phyloP scores from a whole-genome alignment of 768 basidiomycete species.

The Lepiota brunneoincarnata region DNA sequence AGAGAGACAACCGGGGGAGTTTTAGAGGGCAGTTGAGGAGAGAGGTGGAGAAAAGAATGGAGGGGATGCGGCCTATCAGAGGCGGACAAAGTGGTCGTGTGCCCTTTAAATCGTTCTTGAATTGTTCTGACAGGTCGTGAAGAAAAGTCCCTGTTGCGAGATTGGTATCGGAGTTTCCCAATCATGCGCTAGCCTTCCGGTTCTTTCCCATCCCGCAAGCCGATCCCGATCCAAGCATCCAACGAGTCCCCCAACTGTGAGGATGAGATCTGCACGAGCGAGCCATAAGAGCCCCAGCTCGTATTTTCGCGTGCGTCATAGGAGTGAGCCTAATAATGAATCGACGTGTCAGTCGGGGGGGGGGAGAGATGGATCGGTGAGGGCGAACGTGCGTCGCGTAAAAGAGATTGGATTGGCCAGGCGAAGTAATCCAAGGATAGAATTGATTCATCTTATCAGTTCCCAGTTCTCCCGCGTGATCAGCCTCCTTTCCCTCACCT shows the following conservation, averaged over 20 bases:
- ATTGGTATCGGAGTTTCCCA: not conserved
- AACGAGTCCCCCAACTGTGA: too few relatives aligned
- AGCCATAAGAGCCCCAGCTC: too few relatives aligned
- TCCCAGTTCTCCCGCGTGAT: not conserved
- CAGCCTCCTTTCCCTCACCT: not conserved
- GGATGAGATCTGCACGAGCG: too few relatives aligned
- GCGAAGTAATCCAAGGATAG: not conserved
- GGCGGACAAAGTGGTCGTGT: not conserved
- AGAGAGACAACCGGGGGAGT: not conserved
- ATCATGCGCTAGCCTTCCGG: not conserved
- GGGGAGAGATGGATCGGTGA: not conserved
- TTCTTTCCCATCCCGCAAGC: not conserved
- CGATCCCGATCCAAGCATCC: too few relatives aligned
- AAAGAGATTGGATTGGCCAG: not conserved
- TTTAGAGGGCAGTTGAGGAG: not conserved
- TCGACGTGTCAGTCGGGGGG: too few relatives aligned
- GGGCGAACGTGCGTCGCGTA: constrained; percentile 2
- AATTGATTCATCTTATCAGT: not conserved
- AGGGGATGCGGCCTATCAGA: not conserved
- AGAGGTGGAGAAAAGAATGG: not conserved
- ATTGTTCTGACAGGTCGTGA: not conserved
- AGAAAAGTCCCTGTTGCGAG: not conserved
- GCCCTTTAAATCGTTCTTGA: constrained; percentile 10
- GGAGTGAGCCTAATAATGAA: too few relatives aligned
- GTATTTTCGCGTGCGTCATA: too few relatives aligned